Percentiles rank a stretch among this genome's conserved stretches.
Conservation (phyloP, 2,329 filamentous ascomycete genomes). For the Venturia effusa region DNA sequence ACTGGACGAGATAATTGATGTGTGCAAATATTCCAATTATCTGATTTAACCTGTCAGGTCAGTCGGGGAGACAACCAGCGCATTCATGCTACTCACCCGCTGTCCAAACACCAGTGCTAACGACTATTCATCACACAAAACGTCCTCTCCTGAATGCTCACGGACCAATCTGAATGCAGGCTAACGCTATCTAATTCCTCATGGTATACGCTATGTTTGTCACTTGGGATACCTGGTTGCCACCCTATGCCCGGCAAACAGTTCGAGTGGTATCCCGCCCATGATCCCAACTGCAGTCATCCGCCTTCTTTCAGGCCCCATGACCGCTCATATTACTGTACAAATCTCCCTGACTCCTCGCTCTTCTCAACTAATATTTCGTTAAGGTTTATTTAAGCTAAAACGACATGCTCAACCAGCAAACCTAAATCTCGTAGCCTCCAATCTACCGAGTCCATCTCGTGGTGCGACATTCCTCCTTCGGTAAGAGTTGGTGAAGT, state of each 20-base stretch:
- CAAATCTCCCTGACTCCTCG: not conserved
- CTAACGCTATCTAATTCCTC: constrained; percentile 1
- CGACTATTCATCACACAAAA: not conserved
- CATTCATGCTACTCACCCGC: not conserved
- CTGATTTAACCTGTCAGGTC: not conserved
- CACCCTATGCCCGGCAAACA: not conserved
- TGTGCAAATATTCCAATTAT: not conserved
- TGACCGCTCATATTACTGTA: not conserved
- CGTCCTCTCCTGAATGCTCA: not conserved
- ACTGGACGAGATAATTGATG: not conserved
- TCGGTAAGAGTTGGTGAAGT: constrained; percentile 92
- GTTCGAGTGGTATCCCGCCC: not conserved
- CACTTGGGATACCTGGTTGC: not conserved
- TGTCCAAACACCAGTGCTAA: not conserved
- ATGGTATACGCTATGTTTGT: not conserved
- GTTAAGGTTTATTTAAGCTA: not conserved
- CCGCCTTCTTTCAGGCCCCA: not conserved
- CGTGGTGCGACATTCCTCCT: constrained; percentile 90
- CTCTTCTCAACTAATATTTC: not conserved
- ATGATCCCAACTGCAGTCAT: not conserved
- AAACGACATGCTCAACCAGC: constrained; percentile 23
- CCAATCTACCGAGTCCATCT: constrained; percentile 78
- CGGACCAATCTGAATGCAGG: not conserved
- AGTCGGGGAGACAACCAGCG: not conserved
- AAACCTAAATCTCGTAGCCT: constrained; percentile 83